phyloP scores from a whole-genome alignment of 495 filamentous ascomycete genomes.

The Beverwykella pulmonaria region DNA sequence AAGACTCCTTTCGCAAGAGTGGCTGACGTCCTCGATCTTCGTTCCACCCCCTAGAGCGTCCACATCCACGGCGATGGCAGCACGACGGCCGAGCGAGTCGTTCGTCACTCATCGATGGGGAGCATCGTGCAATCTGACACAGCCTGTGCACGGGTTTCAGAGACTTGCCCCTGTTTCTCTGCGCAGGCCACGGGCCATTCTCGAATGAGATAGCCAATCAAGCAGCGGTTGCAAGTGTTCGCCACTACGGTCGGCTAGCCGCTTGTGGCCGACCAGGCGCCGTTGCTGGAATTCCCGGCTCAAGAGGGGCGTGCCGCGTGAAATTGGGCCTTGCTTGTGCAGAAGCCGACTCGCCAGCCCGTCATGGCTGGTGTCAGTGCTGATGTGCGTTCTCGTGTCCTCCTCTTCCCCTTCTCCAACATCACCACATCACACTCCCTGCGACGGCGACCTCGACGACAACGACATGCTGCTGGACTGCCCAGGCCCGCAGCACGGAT shows the following conservation, averaged over 20 bases:
- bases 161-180: neutral
- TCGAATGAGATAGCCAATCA: conserved; percentile 34
- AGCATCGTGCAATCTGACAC: neutral
- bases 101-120: neutral
- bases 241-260: conserved; percentile 9
- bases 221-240: neutral
- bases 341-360: conserved; percentile 18
- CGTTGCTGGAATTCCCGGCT: conserved; percentile 36
- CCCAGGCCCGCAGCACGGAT: conserved; percentile 8
- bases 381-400: conserved; percentile 29
- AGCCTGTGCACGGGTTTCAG: neutral
- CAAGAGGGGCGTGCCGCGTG: conserved; percentile 21
- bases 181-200: conserved; percentile 8
- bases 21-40: neutral
- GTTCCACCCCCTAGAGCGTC: too few species aligned
- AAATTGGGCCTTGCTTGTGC: conserved; percentile 34
- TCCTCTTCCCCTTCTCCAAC: conserved; percentile 8
- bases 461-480: conserved; percentile 7
- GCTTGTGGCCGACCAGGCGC: conserved; percentile 14
- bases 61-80: too few species aligned
- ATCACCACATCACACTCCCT: neutral
- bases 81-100: neutral
- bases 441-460: conserved; percentile 6
- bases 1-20: neutral
- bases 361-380: conserved; percentile 15